Evolutionary conservation across 2,329 filamentous ascomycete species (phyloP), one percentile per base, ranked within the genome.

Genomic region (Hymenoscyphus fraxineus): DNA sequence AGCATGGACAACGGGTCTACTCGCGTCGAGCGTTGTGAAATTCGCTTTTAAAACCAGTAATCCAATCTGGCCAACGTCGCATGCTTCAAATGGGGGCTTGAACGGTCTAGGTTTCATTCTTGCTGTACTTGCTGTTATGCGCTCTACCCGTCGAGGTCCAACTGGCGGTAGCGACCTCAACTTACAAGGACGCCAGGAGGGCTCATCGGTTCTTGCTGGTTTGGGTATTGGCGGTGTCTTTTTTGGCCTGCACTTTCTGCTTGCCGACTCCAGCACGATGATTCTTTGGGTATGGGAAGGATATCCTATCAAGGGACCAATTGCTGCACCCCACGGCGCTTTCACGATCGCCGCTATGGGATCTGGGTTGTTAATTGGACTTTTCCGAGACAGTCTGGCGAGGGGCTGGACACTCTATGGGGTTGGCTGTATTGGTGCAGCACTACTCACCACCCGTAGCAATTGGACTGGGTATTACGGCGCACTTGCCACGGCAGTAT

Each of bases 241-340:
- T 74, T 99, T 99, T 73, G 91, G 85, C 5, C 83, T 98, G 73
- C 95, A 98, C 76, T 97, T 93, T 0, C 82, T 99, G 10, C 84
- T 99, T 12, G 97, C 95, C 0, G 95, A 99, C 76, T 96, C 93
- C 0, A 98, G 95, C 80, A 99, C 95, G 62, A 98, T 99, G 93
- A 97, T 98, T 64, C 83, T 93, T 16, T 99, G 95, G 95, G 92
- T 92, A 2, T 99, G 95, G 95, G 93, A 97, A 71, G 95, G 95
- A 6, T 99, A 91, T 73, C 95, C 95, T 15, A 86, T 98, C 51
- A 87, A 90, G 59, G 95, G 95, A 6, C 95, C 95, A 2, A 86
- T 95, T 59, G 87, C 93, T 66, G 92, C 89, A 58, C 92, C 93
- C n/a, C 93, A 98, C 73, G 95, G 93, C 62, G 92, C 91, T 72